A percentile compares a stretch with the other conserved stretches of the same genome.
Evolutionary conservation across 192 early-diverging fungal genomes (phyloP).

Genomic region (Backusella parvicylindrica): DNA sequence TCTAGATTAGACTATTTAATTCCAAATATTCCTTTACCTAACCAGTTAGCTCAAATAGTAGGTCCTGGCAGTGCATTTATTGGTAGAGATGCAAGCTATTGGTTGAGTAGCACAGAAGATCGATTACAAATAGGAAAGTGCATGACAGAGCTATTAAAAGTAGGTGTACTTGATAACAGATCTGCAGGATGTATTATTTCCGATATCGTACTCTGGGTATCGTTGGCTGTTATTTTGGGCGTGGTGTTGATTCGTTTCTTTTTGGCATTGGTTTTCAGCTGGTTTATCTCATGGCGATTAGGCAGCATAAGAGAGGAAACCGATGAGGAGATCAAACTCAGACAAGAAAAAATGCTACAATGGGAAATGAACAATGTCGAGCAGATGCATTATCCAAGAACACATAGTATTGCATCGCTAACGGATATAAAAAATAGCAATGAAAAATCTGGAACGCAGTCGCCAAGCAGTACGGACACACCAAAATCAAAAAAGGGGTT

Average conservation of each 20-base stretch:
- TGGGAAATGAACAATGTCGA: constrained; percentile 42
- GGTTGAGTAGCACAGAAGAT: constrained; percentile 46
- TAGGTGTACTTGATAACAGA: constrained; percentile 78
- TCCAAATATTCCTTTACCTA: constrained; percentile 47
- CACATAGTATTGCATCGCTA: constrained; percentile 47
- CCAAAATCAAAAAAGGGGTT: constrained; percentile 45
- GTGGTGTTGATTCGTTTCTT: constrained; percentile 69
- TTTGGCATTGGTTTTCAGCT: constrained; percentile 76
- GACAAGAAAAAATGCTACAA: constrained; percentile 38
- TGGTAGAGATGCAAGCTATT: constrained; percentile 51
- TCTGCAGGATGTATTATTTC: constrained; percentile 81
- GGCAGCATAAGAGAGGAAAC: constrained; percentile 71
- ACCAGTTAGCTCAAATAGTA: constrained; percentile 36
- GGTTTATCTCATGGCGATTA: constrained; percentile 75
- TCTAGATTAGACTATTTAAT: constrained; percentile 57
- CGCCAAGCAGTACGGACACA: not conserved
- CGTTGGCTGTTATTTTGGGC: constrained; percentile 69
- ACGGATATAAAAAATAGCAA: not conserved
- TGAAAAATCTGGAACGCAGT: not conserved
- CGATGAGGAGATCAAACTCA: constrained; percentile 41
- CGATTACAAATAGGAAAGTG: constrained; percentile 61
- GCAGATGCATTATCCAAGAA: constrained; percentile 50
- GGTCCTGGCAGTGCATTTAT: constrained; percentile 40
- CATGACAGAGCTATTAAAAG: constrained; percentile 72
- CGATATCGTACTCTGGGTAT: constrained; percentile 75